Evolutionary conservation across 345 rosid genomes (phyloP).

Genomic region (Syzygium grande): DNA sequence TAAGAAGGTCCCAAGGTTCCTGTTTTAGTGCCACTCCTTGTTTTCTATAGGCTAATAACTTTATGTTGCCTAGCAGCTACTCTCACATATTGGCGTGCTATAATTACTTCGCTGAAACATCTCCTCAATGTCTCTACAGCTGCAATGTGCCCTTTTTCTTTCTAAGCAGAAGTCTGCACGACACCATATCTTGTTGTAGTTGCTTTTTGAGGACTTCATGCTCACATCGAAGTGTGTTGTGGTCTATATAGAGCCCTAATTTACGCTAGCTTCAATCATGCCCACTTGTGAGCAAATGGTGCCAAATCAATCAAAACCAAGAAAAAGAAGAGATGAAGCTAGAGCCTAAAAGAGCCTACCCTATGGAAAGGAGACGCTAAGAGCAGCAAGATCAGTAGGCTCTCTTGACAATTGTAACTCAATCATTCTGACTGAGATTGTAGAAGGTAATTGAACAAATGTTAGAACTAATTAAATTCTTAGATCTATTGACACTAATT

Average conservation of each 20-base stretch:
- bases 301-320: not conserved
- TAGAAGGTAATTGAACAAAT: not conserved
- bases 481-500: fast-evolving
- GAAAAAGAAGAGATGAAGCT: not conserved
- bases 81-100: not conserved
- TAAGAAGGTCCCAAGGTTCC: not conserved
- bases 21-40: not conserved
- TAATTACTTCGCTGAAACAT: not conserved
- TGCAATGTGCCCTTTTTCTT: not conserved
- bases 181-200: not conserved
- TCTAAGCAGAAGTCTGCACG: not conserved
- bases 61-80: not conserved
- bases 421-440: not conserved
- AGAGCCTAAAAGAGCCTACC: not conserved
- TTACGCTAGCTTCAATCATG: not conserved
- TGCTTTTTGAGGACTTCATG: not conserved
- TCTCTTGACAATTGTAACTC: not conserved
- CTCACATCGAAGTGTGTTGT: not conserved
- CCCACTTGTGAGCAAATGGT: not conserved
- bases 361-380: not conserved
- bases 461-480: not conserved
- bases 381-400: not conserved
- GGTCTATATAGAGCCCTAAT: not conserved
- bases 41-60: not conserved
- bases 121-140: not conserved